Evolutionary conservation across 2,329 filamentous ascomycete species (phyloP).

Genomic region (Camptophora hylomeconis): DNA sequence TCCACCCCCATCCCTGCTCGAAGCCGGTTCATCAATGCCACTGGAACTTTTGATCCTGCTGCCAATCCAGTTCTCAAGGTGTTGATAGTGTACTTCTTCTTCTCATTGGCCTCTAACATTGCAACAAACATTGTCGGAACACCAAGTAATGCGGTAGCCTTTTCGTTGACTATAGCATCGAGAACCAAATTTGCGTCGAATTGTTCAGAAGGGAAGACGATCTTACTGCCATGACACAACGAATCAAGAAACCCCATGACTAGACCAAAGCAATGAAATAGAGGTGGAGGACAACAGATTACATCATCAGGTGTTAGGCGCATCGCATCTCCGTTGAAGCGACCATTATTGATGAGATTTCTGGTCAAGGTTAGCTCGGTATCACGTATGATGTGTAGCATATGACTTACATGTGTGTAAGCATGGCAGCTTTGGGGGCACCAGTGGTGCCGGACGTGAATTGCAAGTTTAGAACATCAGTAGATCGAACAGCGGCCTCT

Average conservation of each 20-base stretch:
- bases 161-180: constrained; percentile 16
- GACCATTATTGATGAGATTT: constrained; percentile 57
- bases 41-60: constrained; percentile 69
- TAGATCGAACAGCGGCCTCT: constrained; percentile 4
- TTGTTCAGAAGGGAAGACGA: constrained; percentile 74
- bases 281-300: constrained; percentile 48
- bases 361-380: constrained; percentile 8
- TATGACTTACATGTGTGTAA: constrained; percentile 67
- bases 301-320: constrained; percentile 58
- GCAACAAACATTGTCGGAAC: constrained; percentile 15
- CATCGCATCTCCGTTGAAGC: constrained; percentile 73
- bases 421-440: constrained; percentile 76
- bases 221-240: constrained; percentile 64
- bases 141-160: constrained; percentile 27
- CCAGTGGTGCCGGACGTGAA: constrained; percentile 88
- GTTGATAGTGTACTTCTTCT: constrained; percentile 4
- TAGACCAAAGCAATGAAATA: constrained; percentile 66
- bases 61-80: constrained; percentile 70
- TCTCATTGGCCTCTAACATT: constrained; percentile 8
- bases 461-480: constrained; percentile 82
- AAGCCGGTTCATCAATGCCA: constrained; percentile 48
- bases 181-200: constrained; percentile 69
- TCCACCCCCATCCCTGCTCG: constrained; percentile 60
- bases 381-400: no score
- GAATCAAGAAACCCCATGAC: constrained; percentile 93